These are phyloP conservation scores for Leccinum imitatum DNA, from an alignment of 768 basidiomycete genomes.

Conservation along the genomic window DNA sequence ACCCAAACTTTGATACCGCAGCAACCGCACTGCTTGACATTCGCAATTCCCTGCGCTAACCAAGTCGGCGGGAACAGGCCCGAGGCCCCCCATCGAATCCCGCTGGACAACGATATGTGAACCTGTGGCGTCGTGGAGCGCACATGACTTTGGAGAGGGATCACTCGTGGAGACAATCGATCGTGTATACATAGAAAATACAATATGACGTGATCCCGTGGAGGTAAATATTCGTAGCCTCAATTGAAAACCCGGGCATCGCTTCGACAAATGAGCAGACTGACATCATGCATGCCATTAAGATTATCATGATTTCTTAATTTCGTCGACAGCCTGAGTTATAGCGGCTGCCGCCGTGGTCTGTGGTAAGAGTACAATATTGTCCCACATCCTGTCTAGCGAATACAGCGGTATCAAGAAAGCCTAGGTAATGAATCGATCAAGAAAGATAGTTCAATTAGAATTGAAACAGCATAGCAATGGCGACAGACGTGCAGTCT, in stretches of 20 bases:
- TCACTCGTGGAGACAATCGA: conserved; percentile 5
- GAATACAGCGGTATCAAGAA: conserved; percentile 27
- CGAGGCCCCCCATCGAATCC: background rate
- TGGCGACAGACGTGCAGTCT: conserved; percentile 7
- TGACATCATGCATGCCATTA: too few species aligned
- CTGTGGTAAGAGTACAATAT: conserved; percentile 11
- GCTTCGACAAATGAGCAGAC: background rate
- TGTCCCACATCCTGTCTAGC: conserved; percentile 21
- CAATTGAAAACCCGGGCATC: background rate
- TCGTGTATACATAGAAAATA: background rate
- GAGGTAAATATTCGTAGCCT: background rate
- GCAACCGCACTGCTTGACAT: background rate
- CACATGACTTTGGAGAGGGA: conserved; percentile 8
- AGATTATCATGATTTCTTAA: background rate
- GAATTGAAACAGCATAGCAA: conserved; percentile 8
- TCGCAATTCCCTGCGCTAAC: background rate
- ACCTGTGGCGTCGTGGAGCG: conserved; percentile 26
- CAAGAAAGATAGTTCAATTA: conserved; percentile 13
- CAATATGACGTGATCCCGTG: background rate
- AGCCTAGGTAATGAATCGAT: background rate
- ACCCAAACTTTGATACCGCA: conserved; percentile 9
- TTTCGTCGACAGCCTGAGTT: background rate
- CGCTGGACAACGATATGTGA: conserved; percentile 10
- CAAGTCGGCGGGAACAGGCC: background rate
- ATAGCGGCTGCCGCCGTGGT: background rate